Conservation (phyloP, 768 basidiomycete species). For the Naganishia randhawae region DNA sequence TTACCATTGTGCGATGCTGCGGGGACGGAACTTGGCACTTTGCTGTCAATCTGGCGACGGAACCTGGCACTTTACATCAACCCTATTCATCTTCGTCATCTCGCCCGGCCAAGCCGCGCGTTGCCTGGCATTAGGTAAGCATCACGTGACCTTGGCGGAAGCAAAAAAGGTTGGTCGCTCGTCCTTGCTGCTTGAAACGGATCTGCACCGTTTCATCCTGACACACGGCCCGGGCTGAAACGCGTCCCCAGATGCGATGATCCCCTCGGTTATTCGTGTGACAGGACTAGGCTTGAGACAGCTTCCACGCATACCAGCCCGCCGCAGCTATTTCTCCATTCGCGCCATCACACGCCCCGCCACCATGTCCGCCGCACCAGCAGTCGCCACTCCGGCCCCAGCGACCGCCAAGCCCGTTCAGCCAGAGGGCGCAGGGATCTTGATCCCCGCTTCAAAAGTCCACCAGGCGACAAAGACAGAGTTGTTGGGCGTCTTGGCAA, state of each 20-base stretch:
- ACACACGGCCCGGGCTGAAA: not conserved
- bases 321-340: slow-evolving; percentile 1
- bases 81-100: slow-evolving; percentile 9
- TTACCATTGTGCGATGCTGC: not conserved
- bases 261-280: not conserved
- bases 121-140: not conserved
- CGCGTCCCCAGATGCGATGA: not conserved
- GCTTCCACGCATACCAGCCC: not conserved
- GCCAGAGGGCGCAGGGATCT: slow-evolving; percentile 38
- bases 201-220: not conserved
- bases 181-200: not conserved
- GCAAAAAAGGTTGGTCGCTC: not conserved
- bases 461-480: slow-evolving; percentile 48
- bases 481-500: slow-evolving; percentile 35
- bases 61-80: too few relatives aligned
- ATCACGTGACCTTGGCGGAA: slow-evolving; percentile 15
- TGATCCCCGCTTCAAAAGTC: slow-evolving; percentile 47
- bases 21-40: too few relatives aligned
- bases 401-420: slow-evolving; percentile 7
- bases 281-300: not conserved
- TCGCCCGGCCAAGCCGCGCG: slow-evolving; percentile 14
- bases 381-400: not conserved
- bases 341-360: slow-evolving; percentile 7
- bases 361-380: slow-evolving; percentile 15
- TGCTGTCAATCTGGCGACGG: too few relatives aligned